Conservation (phyloP, 306 rosid genomes). For the Vachellia pachyceras region DNA sequence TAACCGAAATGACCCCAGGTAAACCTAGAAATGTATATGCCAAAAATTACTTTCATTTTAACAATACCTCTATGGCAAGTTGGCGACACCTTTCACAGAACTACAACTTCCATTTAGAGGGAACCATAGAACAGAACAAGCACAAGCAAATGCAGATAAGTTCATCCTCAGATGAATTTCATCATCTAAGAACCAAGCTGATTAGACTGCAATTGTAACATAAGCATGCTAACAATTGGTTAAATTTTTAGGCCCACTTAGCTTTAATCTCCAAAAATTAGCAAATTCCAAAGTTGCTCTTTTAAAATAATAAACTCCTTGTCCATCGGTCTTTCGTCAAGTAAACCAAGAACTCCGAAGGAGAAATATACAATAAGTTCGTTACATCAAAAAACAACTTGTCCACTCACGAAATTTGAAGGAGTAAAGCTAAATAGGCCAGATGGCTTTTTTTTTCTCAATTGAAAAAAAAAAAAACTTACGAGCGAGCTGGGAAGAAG, state of each 20-base stretch:
- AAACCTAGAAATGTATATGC: slow-evolving; percentile 53
- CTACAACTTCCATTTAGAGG: background rate
- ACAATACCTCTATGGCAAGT: background rate
- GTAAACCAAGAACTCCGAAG: background rate
- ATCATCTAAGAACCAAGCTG: slow-evolving; percentile 27
- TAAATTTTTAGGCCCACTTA: background rate
- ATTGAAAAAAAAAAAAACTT: slow-evolving; percentile 15
- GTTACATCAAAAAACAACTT: background rate
- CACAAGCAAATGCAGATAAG: background rate
- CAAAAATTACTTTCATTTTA: slow-evolving; percentile 16
- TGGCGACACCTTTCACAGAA: slow-evolving; percentile 3
- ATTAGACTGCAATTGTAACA: slow-evolving; percentile 4
- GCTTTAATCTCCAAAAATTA: background rate
- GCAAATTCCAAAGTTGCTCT: too few species aligned
- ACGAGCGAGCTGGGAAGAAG: slow-evolving; percentile 67
- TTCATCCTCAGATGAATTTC: slow-evolving; percentile 9
- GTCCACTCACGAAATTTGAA: background rate
- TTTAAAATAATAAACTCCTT: background rate
- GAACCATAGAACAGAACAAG: background rate
- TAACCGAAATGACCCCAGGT: slow-evolving; percentile 63
- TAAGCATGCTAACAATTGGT: background rate
- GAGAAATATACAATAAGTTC: background rate
- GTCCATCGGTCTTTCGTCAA: background rate
- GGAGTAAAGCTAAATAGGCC: background rate
- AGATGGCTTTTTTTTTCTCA: background rate